Conservation (phyloP, 2,329 filamentous ascomycete species). For the Grosmannia huntii region DNA sequence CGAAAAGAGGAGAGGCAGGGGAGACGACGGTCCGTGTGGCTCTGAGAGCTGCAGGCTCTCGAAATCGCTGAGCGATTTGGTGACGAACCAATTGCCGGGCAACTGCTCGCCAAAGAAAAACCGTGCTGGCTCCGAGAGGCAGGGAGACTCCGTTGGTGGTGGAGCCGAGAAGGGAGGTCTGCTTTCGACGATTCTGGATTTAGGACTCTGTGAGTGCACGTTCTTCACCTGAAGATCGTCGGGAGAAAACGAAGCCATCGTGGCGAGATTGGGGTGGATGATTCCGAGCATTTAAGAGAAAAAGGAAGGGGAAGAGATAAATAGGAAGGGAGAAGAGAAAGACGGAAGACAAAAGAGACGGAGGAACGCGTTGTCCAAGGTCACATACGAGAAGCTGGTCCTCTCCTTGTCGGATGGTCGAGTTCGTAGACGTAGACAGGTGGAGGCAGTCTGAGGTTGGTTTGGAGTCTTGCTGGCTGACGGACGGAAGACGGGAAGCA, state of each 20-base stretch:
- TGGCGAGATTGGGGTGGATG: neutral
- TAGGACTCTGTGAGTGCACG: constrained; percentile 20
- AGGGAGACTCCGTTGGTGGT: constrained; percentile 11
- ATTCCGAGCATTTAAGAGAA: neutral
- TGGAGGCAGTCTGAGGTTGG: neutral
- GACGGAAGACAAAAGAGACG: neutral
- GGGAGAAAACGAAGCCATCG: constrained; percentile 17
- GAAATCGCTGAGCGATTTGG: neutral
- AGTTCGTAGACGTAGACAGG: neutral
- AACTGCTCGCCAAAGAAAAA: neutral
- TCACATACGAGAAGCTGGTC: neutral
- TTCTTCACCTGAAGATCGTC: constrained; percentile 17
- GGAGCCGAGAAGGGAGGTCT: constrained; percentile 4
- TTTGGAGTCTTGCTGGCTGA: neutral
- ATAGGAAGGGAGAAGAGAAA: neutral
- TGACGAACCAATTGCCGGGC: neutral
- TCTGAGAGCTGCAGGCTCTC: neutral
- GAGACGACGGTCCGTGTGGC: neutral
- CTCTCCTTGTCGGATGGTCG: neutral
- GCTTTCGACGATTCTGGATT: constrained; percentile 13
- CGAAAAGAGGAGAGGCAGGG: neutral
- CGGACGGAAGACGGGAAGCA: neutral
- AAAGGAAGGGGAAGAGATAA: neutral
- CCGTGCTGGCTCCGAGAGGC: neutral
- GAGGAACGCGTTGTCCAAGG: neutral